These are phyloP conservation scores for Monosporascus sp. DNA, from an alignment of 2,329 filamentous ascomycete species.

Conservation along the genomic window DNA sequence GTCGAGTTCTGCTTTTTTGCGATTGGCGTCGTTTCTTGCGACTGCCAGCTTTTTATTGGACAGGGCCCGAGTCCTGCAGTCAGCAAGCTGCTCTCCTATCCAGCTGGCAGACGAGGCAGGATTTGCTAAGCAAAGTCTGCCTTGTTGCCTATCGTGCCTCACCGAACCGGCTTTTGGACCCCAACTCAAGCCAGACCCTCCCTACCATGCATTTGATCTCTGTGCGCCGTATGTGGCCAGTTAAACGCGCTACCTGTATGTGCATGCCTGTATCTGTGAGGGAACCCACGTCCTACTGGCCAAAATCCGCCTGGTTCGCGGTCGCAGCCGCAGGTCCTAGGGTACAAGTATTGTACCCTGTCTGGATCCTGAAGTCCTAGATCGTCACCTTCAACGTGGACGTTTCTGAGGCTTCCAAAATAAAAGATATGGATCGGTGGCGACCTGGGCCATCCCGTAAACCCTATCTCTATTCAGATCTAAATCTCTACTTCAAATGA, in stretches of 20 bases:
- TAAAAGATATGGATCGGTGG: slow-evolving; percentile 26
- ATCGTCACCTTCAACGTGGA: slow-evolving; percentile 22
- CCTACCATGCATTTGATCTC: slow-evolving; percentile 17
- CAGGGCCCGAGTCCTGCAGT: slow-evolving; percentile 28
- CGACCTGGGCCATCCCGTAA: slow-evolving; percentile 21
- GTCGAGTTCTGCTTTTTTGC: slow-evolving; percentile 16
- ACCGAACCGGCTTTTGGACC: slow-evolving; percentile 28
- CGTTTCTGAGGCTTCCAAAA: slow-evolving; percentile 19
- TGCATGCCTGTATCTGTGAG: slow-evolving; percentile 19
- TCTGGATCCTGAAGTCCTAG: slow-evolving; percentile 26
- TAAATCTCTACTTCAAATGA: slow-evolving; percentile 13
- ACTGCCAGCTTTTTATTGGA: slow-evolving; percentile 21
- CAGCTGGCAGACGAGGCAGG: slow-evolving; percentile 28
- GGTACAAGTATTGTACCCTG: slow-evolving; percentile 22
- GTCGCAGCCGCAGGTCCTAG: slow-evolving; percentile 26
- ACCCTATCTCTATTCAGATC: slow-evolving; percentile 17
- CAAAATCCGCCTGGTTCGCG: slow-evolving; percentile 15
- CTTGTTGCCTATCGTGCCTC: slow-evolving; percentile 31
- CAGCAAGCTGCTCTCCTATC: slow-evolving; percentile 24
- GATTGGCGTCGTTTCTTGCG: slow-evolving; percentile 9
- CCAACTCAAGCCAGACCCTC: slow-evolving; percentile 25
- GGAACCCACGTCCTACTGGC: slow-evolving; percentile 24
- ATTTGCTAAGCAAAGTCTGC: slow-evolving; percentile 26
- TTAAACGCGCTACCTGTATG: slow-evolving; percentile 24
- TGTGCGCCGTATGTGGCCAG: slow-evolving; percentile 23